Evolutionary conservation across 1,139 yeast genomes (phyloP), one percentile per base, ranked within the genome.

Genomic region (Tardiomyces depauwii): DNA sequence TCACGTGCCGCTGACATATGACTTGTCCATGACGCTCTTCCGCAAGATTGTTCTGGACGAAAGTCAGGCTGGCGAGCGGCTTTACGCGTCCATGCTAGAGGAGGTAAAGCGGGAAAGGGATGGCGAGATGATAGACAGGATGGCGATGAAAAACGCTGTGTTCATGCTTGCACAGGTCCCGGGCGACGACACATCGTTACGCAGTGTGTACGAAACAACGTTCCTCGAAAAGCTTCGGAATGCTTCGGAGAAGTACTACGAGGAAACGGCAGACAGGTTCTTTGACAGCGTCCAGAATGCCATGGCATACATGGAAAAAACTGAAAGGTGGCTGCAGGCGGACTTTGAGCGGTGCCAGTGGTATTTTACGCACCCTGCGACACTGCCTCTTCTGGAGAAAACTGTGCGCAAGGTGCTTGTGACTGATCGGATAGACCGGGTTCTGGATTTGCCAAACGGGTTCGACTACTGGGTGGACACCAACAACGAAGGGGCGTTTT

Each of bases 91-190:
- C 10, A 64, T 85, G 2, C 64, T 82, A n/a, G 67, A 67, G 3
- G 82, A 81, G 54, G 74, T 85, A 41, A 72, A 76, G 25, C 67
- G 67, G 38, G 82, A 77, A 55, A 69, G 96, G 53, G 67, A 69
- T 43, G 87, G 85, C 1, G 67, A 72, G 38, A 72, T 76, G 14
- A 73, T 83, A 38, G 84, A 84, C 47, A 74, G 77, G 38, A 73
- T 76, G 62, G 66, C 77, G 40, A 72, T 86, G 44, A 77, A 80
- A 52, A 73, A 81, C 32, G 63, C 80, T 10, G 73, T 87, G 11
- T 72, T 71, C 44, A 85, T 89, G 89, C 74, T 88, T 60, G 93
- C 85, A 55, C 75, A 74, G 21, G 64, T 73, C 41, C 68, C 68
- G 45, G 74, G 40, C 58, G 62, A 48, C 44, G 55, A 48, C 58